phyloP scores from a whole-genome alignment of 495 filamentous ascomycete species.

The Penicillium psychrofluorescens region DNA sequence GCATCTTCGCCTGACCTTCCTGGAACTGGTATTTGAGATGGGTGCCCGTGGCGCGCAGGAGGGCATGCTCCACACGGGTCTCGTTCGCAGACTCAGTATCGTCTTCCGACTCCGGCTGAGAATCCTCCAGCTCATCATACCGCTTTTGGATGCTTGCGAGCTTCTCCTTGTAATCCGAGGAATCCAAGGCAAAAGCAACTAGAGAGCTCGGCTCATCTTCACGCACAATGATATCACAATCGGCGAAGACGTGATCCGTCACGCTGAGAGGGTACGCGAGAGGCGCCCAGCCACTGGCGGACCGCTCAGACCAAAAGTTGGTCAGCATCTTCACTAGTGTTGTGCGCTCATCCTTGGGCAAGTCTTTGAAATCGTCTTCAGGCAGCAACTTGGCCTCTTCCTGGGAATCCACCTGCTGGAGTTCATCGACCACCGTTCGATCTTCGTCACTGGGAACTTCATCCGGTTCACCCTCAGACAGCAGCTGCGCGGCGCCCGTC shows the following conservation, averaged over 20 bases:
- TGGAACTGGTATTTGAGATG: constrained; percentile 93
- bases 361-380: constrained; percentile 57
- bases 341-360: constrained; percentile 84
- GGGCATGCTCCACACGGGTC: constrained; percentile 56
- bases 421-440: constrained; percentile 52
- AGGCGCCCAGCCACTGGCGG: constrained; percentile 89
- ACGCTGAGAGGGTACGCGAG: constrained; percentile 87
- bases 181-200: constrained; percentile 85
- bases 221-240: constrained; percentile 95
- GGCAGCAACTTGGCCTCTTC: constrained; percentile 54
- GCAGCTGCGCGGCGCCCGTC: constrained; percentile 46
- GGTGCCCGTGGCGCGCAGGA: constrained; percentile 76
- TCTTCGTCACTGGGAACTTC: constrained; percentile 62
- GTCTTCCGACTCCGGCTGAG: constrained; percentile 8
- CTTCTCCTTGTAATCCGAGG: constrained; percentile 76
- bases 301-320: constrained; percentile 97
- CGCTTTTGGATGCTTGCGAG: constrained; percentile 62
- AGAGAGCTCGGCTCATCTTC: constrained; percentile 97
- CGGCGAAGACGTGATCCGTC: constrained; percentile 89
- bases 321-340: constrained; percentile 91
- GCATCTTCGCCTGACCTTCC: constrained; percentile 85
- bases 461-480: constrained; percentile 62
- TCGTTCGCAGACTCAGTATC: constrained; percentile 43
- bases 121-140: constrained; percentile 32
- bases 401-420: constrained; percentile 57